Evolutionary conservation across 768 basidiomycete species (phyloP), one percentile per base, ranked within the genome.

Genomic region (Tulasnella sp.): DNA sequence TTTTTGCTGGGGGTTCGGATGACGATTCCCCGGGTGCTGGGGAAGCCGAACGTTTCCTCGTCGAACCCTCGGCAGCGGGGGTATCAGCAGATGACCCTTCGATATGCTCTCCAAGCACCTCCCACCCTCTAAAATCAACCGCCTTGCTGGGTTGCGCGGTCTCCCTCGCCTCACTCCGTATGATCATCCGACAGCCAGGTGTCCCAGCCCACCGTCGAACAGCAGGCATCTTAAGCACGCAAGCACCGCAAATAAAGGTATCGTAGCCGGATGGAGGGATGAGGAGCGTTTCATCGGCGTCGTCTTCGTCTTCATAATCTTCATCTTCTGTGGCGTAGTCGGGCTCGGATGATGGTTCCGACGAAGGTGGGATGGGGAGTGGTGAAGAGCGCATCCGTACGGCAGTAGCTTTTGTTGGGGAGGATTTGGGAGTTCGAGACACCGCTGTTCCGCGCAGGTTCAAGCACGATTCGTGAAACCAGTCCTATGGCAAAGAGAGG

Each of bases 391-490:
- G 40, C 36, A 38, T 11, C 19, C 36, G 45, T 7, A 52, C 49
- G 34, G 67, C 67, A 6, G 36, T 25, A 3, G 36, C 38, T 34
- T 76, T 76, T 6, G 75, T 76, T 14, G 75, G 75, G 12, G 75
- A 76, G 17, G 75, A 68, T 69, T 76, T 69, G 9, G 67, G 39
- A 15, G 67, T 69, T 22, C 42, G 34, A 72, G 78, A 11, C 72
- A 74, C n/a, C 67, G 31, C 7, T 87, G 87, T 81, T 90, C 88
- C 75, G 77, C 92, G 88, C 58, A 95, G 86, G 82, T 93, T 91
- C 79, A 93, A 89, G 80, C 93, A 95, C 14, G 92, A 94, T 84
- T 95, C 93, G 79, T 95, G 93, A 82, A 90, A 95, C 93, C 93
- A 95, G 80, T 95, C 93, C 93, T 94, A 78, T n/a, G 77, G 67